Conservation (phyloP, 805 yeast species). For the Peterozyma xylosa region DNA sequence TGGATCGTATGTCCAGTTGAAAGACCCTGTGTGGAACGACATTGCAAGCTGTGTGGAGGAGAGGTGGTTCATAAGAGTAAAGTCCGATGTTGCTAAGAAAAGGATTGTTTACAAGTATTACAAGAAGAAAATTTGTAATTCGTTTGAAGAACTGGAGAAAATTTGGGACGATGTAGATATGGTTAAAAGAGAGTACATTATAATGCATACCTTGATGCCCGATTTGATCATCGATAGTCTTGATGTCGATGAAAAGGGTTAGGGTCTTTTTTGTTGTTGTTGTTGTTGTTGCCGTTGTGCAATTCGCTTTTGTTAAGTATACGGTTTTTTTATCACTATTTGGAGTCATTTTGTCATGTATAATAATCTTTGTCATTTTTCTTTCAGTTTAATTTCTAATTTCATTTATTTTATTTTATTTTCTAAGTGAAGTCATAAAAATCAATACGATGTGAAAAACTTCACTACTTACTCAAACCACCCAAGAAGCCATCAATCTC, state of each 20-base stretch:
- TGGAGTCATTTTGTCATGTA: background rate
- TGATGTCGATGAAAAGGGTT: background rate
- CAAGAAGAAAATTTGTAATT: conserved; percentile 21
- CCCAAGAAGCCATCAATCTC: conserved; percentile 48
- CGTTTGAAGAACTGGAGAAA: conserved; percentile 23
- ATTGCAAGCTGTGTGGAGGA: conserved; percentile 24
- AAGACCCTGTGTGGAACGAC: conserved; percentile 25
- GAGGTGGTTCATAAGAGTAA: conserved; percentile 25
- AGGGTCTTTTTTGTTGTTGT: background rate
- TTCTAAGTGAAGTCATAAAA: background rate
- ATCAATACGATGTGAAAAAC: background rate
- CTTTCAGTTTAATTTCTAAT: background rate
- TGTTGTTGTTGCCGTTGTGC: too few species aligned
- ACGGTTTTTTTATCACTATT: too few species aligned
- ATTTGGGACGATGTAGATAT: conserved; percentile 30
- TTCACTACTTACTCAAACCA: conserved; percentile 13
- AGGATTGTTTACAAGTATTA: conserved; percentile 23
- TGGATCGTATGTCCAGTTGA: conserved; percentile 30
- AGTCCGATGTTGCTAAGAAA: conserved; percentile 9
- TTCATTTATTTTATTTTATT: background rate
- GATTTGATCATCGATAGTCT: conserved; percentile 7
- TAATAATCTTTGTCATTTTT: background rate
- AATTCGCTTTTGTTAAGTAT: too few species aligned
- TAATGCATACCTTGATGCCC: conserved; percentile 7
- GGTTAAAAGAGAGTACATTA: conserved; percentile 20